phyloP scores from a whole-genome alignment of 805 yeast species.

The Starmerella stigmatis region DNA sequence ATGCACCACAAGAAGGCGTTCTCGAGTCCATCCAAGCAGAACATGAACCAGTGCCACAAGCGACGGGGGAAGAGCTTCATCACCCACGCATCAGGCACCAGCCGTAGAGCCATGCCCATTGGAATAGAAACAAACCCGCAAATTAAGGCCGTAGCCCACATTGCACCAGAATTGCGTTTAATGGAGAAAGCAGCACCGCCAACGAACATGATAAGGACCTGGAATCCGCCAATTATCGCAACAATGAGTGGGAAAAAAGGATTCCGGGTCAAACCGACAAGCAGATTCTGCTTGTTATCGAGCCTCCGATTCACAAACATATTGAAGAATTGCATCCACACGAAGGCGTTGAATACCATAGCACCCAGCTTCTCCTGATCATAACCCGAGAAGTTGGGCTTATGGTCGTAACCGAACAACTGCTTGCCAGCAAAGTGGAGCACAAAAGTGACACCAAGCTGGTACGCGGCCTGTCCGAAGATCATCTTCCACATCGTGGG shows the following conservation, averaged over 20 bases:
- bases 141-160: slow-evolving; percentile 82
- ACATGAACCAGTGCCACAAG: slow-evolving; percentile 34
- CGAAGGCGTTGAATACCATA: slow-evolving; percentile 89
- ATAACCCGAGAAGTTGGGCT: slow-evolving; percentile 25
- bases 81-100: slow-evolving; percentile 73
- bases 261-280: slow-evolving; percentile 71
- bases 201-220: slow-evolving; percentile 83
- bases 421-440: slow-evolving; percentile 68
- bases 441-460: slow-evolving; percentile 66
- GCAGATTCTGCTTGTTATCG: slow-evolving; percentile 75
- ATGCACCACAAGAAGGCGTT: slow-evolving; percentile 25
- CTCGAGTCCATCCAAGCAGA: slow-evolving; percentile 17
- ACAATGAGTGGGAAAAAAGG: slow-evolving; percentile 70
- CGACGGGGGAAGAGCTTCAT: slow-evolving; percentile 53
- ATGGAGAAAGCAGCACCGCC: slow-evolving; percentile 95
- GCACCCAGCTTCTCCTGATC: slow-evolving; percentile 57
- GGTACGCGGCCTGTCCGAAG: slow-evolving; percentile 70
- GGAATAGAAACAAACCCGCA: slow-evolving; percentile 79
- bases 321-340: slow-evolving; percentile 95
- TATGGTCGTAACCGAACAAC: slow-evolving; percentile 37
- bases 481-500: slow-evolving; percentile 99
- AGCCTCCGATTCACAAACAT: slow-evolving; percentile 81
- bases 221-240: slow-evolving; percentile 67
- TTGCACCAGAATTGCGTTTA: slow-evolving; percentile 63
- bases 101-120: slow-evolving; percentile 62